These are phyloP conservation scores for Tympanopsis confertula DNA, from an alignment of 2,329 filamentous ascomycete species.

Conservation along the genomic window DNA sequence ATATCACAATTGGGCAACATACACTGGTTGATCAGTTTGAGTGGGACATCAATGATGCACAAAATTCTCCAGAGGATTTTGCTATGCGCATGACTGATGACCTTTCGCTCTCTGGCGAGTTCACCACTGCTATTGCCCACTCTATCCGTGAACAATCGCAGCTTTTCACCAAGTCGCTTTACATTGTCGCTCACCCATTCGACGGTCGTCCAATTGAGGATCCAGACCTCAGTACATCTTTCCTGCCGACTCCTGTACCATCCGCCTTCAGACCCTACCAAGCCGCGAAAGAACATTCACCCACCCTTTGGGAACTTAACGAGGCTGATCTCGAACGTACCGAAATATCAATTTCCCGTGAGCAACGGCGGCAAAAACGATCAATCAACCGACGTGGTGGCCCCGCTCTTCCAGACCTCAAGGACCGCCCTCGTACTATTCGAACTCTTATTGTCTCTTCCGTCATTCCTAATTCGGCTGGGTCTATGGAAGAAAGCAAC, in stretches of 20 bases:
- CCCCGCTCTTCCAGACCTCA: constrained; percentile 86
- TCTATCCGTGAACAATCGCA: constrained; percentile 94
- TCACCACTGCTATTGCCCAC: constrained; percentile 93
- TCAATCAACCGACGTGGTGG: constrained; percentile 89
- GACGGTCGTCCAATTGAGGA: constrained; percentile 90
- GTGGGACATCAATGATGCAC: constrained; percentile 94
- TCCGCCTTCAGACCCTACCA: constrained; percentile 82
- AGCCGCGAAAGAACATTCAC: constrained; percentile 85
- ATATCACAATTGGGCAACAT: constrained; percentile 92
- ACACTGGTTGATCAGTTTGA: constrained; percentile 95
- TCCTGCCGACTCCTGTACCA: constrained; percentile 73
- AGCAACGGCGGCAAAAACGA: constrained; percentile 87
- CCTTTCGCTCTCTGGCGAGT: constrained; percentile 83
- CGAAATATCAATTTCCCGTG: constrained; percentile 83
- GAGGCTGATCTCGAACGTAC: constrained; percentile 82
- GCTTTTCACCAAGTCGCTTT: constrained; percentile 84
- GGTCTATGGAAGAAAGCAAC: constrained; percentile 70
- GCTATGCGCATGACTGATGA: constrained; percentile 80
- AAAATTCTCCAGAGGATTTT: constrained; percentile 91
- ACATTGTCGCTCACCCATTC: constrained; percentile 86
- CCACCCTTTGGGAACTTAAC: constrained; percentile 86
- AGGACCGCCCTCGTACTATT: constrained; percentile 86
- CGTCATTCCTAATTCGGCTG: constrained; percentile 76
- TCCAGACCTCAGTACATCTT: constrained; percentile 72
- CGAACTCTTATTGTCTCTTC: constrained; percentile 85